Base-by-base conservation (phyloP, 192 early-diverging fungal genomes). In the Allomyces javanicus region DNA sequence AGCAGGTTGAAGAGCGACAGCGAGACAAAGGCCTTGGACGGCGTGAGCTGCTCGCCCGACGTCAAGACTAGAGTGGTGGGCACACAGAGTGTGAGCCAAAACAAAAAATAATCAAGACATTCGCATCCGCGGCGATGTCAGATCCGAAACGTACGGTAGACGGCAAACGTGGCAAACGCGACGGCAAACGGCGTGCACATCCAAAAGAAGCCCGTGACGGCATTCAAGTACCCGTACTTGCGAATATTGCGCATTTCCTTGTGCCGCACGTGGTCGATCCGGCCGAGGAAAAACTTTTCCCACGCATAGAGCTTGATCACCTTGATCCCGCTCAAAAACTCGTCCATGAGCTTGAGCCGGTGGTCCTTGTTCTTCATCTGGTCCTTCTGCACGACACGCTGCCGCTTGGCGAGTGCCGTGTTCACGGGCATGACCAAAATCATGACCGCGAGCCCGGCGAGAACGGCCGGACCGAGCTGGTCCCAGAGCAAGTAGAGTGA, bases 1-100 rank as follows among this genome's bases (percentile, higher is more conserved):
- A 97, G 73, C 62, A 95, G 75, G 73, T 94, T 94, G 81, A 99
- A 96, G 10, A 99, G 77, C 1, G 92, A 77, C 64, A 99, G 76
- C 3, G 91, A 85, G 1, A 92, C 91, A 73, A 97, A 97, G 0
- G 89, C 87, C 61, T 89, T 68, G 64, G 78, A 75, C 25, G 84
- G 72, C 0, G 84, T 86, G 26, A 94, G 75, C 17, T 78, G 76
- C 12, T 76, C 68, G 22, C 78, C 79, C 4, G 78, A 24, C 64
- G 33, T 40, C 33, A 40, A 7, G 7, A 40, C 33, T 40, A 40
- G 7, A 9, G 9, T 26, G 26, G 26, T 26, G 26, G 26, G 26
- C 26, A 26, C 33, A 9, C 33, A 40, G 33, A 40, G 33, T 3
- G 9, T 40, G 33, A 40, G 33, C 33, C 3, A 40, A 3, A 40